Base-by-base conservation (phyloP, 129 eudicot species). In the Oenanthe sinensis region DNA sequence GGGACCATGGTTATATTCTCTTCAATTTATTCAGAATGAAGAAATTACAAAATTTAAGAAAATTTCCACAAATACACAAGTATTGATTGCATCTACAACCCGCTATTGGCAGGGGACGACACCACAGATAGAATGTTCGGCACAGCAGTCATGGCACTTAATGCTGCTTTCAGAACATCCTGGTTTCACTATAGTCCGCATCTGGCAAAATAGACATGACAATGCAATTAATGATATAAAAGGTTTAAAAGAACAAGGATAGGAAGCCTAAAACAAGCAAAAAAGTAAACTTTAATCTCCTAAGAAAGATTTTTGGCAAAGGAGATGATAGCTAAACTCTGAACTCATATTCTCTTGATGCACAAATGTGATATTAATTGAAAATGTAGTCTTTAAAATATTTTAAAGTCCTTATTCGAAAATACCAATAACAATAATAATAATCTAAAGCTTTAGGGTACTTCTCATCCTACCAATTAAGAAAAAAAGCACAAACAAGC, bases 101-200 rank as follows among this genome's bases (percentile, higher is more conserved):
- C 83, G 65, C 81, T 83, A 74, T 86, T 87, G 39, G 96, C 78
- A 68, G 88, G 81, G 22, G 97, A 79, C 33, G 98, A 76, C 93
- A 91, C 90, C 30, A 89, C 87, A 2, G 96, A 89, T 36, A 88
- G 93, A 77, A 89, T 89, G 45, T 91, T 89, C 0, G 92, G 88
- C 55, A 91, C 91, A 7, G 97, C 90, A n/a, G 97, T 70, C 98
- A 94, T 88, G 78, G 91, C 90, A 49, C 92, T 87, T 82, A 89
- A 62, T 76, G 97, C 98, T 6, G 91, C 97, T 86, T 83, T 91
- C 77, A 94, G 74, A 71, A 93, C 89, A 76, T 39, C 98, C 98
- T 8, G 98, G 98, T 84, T 91, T 94, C 84, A 91, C 97, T 22
- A 94, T 91, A 26, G 88, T 80, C 52, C 90, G 85, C 74, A 93